Evolutionary conservation across 2,329 filamentous ascomycete genomes (phyloP), one percentile per base, ranked within the genome.

Genomic region (Endocalyx cinctus): DNA sequence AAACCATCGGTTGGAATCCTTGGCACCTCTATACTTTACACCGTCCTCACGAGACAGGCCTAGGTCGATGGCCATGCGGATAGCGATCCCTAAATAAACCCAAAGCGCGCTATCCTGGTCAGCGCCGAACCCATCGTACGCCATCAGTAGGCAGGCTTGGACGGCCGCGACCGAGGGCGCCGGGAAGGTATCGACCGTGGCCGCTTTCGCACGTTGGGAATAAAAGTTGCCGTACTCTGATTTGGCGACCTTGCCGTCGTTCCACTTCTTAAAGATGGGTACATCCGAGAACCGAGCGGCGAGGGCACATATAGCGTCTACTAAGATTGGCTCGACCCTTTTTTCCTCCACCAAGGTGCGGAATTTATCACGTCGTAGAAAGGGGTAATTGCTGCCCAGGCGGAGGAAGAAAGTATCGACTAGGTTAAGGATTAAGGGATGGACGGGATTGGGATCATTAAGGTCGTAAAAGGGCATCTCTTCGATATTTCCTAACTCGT

Each of bases 11-110:
- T 62, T 60, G 3, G 67, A 63, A 16, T 74, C 70, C 41, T 62
- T 71, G 36, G 69, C 67, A n/a, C 69, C 70, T 45, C 74, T 74
- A 39, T 74, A 74, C 38, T 69, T 71, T 29, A 94, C 70, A 0
- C 87, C 87, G 43, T 89, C 82, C 12, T 84, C 70, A 43, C 88
- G 94, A 46, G 90, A 85, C 43, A 94, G 69, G 1, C 88, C 87
- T 8, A 94, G 64, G 51, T 89, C 84, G 38, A 87, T 77, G 1
- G 82, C 82, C 79, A 88, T 84, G 5, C 87, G 80, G 39, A 94
- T 94, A 0, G 87, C 82, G 32, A 90, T 81, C 0, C 87, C 88
- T 2, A 94, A 69, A 52, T 94, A 94, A 87, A 94, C 94, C 87
- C 88, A 95, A 6, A 95, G 60, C 0, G 87, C 86, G 55, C 87